These are phyloP conservation scores for Populus tremula DNA, from an alignment of 345 rosid species.

Conservation along the genomic window DNA sequence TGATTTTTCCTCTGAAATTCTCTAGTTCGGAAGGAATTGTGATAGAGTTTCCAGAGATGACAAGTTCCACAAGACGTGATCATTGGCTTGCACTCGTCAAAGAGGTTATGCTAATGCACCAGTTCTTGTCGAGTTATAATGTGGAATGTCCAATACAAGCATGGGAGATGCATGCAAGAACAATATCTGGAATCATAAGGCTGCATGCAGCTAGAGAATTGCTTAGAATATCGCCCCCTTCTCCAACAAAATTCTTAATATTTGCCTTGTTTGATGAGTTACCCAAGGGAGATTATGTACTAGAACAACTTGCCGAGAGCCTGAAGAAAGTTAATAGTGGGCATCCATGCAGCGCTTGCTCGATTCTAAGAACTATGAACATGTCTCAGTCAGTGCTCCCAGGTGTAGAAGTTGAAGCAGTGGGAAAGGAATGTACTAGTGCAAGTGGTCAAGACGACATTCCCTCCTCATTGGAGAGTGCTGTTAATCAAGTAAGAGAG, in stretches of 20 bases:
- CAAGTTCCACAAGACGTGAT: slow-evolving; percentile 90
- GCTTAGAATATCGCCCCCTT: slow-evolving; percentile 75
- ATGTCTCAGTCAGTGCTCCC: slow-evolving; percentile 29
- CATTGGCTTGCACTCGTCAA: slow-evolving; percentile 77
- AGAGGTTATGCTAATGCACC: slow-evolving; percentile 73
- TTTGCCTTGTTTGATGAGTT: slow-evolving; percentile 72
- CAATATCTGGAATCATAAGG: slow-evolving; percentile 73
- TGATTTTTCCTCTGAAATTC: slow-evolving; percentile 6
- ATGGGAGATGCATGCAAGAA: slow-evolving; percentile 85
- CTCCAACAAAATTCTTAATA: slow-evolving; percentile 72
- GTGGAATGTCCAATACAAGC: slow-evolving; percentile 48
- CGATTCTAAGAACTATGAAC: slow-evolving; percentile 61
- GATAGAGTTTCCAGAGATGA: slow-evolving; percentile 90
- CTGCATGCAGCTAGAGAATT: slow-evolving; percentile 91
- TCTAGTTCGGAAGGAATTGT: slow-evolving; percentile 70
- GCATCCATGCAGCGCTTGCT: slow-evolving; percentile 66
- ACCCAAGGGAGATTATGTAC: slow-evolving; percentile 87
- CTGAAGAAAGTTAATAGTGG: slow-evolving; percentile 40
- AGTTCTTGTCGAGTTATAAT: slow-evolving; percentile 48
- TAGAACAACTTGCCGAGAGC: slow-evolving; percentile 65
- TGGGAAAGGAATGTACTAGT: slow-evolving; percentile 21
- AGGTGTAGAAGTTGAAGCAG: slow-evolving; percentile 29
- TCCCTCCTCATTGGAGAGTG: slow-evolving; percentile 44
- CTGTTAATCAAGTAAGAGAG: slow-evolving; percentile 53
- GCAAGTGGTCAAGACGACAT: slow-evolving; percentile 26